Evolutionary conservation across 2,329 filamentous ascomycete species (phyloP).

Genomic region (Trichoderma gracile): DNA sequence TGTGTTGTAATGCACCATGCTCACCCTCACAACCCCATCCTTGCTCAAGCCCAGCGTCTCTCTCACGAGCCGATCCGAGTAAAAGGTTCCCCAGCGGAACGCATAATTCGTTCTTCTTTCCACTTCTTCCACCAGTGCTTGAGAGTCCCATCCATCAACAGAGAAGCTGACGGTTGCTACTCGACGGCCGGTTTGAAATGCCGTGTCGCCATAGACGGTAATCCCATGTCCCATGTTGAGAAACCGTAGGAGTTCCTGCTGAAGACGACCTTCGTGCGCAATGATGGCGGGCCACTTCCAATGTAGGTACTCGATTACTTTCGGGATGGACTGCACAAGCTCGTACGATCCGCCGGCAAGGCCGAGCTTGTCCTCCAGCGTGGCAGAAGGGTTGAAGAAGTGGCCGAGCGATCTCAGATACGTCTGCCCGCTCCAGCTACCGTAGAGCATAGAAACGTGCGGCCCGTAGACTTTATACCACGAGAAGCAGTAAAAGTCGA

Average conservation of each 20-base stretch:
- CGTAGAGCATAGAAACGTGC: conserved; percentile 71
- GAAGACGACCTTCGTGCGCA: conserved; percentile 61
- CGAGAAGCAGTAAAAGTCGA: conserved; percentile 76
- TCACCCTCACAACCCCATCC: conserved; percentile 68
- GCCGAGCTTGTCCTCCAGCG: conserved; percentile 66
- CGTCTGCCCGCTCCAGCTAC: conserved; percentile 55
- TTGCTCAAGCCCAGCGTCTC: conserved; percentile 58
- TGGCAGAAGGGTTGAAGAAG: conserved; percentile 64
- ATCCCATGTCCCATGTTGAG: too few species aligned
- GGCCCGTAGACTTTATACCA: conserved; percentile 86
- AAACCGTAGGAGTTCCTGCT: conserved; percentile 52
- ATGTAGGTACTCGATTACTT: conserved; percentile 62
- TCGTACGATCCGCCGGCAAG: conserved; percentile 72
- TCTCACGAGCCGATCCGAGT: conserved; percentile 62
- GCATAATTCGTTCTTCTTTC: conserved; percentile 61
- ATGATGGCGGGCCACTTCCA: conserved; percentile 54
- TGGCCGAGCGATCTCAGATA: conserved; percentile 60
- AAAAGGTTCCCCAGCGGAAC: conserved; percentile 68
- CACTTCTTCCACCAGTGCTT: conserved; percentile 58
- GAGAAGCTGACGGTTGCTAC: conserved; percentile 69
- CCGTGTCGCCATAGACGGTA: conserved; percentile 59
- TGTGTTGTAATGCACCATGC: conserved; percentile 73
- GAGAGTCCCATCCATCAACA: conserved; percentile 57
- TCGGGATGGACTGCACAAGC: conserved; percentile 61
- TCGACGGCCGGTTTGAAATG: conserved; percentile 46